Evolutionary conservation across 768 basidiomycete species (phyloP).

Genomic region (Tylopilus felleus): DNA sequence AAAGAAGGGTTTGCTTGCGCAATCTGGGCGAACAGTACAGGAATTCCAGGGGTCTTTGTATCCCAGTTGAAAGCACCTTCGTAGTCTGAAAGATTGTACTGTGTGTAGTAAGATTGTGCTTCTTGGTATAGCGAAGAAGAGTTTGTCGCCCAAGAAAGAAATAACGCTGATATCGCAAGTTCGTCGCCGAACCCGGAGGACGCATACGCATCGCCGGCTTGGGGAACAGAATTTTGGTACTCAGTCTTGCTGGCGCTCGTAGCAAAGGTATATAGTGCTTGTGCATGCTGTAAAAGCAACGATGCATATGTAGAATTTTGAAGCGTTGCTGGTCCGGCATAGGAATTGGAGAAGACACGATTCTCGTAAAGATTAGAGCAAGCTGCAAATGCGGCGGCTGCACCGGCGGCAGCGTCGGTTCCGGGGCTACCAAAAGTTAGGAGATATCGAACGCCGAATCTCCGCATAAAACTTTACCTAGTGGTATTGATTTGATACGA

Average conservation of each 20-base stretch:
- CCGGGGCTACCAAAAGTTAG: slow-evolving; percentile 52
- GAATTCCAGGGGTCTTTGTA: slow-evolving; percentile 70
- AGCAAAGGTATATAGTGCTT: slow-evolving; percentile 73
- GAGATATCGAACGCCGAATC: neutral
- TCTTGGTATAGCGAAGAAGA: slow-evolving; percentile 56
- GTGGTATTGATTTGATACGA: slow-evolving; percentile 77
- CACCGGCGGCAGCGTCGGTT: slow-evolving; percentile 83
- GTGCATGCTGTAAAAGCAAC: slow-evolving; percentile 69
- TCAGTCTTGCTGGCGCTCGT: slow-evolving; percentile 57
- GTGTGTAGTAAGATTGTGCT: slow-evolving; percentile 57
- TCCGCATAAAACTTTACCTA: slow-evolving; percentile 27
- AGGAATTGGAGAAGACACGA: slow-evolving; percentile 50
- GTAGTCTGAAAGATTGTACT: slow-evolving; percentile 50
- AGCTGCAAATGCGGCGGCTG: slow-evolving; percentile 84
- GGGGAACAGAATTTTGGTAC: slow-evolving; percentile 71
- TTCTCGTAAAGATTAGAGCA: slow-evolving; percentile 79
- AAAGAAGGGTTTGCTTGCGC: slow-evolving; percentile 53
- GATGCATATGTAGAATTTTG: slow-evolving; percentile 70
- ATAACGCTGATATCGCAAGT: slow-evolving; percentile 69
- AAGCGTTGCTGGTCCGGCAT: slow-evolving; percentile 61
- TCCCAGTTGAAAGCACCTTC: slow-evolving; percentile 87
- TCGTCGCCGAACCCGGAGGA: slow-evolving; percentile 76
- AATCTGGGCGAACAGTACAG: slow-evolving; percentile 74
- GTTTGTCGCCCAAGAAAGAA: slow-evolving; percentile 70
- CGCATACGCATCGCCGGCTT: slow-evolving; percentile 59